Conservation (phyloP, 2,329 filamentous ascomycete genomes). For the Septoria petroselini region DNA sequence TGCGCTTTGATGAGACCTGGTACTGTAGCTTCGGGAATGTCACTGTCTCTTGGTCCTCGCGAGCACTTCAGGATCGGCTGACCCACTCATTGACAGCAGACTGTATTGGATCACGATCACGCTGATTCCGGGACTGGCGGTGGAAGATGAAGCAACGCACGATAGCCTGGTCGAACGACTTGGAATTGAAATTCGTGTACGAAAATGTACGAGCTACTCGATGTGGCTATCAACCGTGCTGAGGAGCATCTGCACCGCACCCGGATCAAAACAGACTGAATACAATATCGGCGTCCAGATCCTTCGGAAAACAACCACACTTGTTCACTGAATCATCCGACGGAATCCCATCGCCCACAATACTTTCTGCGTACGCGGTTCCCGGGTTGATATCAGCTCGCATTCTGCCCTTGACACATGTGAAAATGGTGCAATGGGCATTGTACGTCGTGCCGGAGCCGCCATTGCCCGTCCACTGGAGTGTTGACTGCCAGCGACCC, state of each 20-base stretch:
- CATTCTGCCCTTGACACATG: constrained; percentile 1
- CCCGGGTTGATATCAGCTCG: neutral
- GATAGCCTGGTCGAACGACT: no score
- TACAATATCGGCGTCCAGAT: neutral
- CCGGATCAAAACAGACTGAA: constrained; percentile 8
- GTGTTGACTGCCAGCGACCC: neutral
- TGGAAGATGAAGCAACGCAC: neutral
- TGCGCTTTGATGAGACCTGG: constrained; percentile 2
- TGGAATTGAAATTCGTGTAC: no score
- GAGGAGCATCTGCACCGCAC: no score
- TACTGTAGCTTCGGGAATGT: no score
- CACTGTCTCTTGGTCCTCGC: no score
- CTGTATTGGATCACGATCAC: no score
- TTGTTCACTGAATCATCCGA: neutral
- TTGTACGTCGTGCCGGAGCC: constrained; percentile 5
- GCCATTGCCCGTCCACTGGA: neutral
- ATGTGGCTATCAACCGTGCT: no score
- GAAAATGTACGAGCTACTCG: no score
- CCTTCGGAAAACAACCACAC: neutral
- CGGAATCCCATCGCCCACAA: no score
- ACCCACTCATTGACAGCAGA: no score
- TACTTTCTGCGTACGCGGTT: neutral
- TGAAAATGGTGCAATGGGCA: constrained; percentile 2
- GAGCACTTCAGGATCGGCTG: no score
- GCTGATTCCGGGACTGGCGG: no score